Evolutionary conservation across 2,329 filamentous ascomycete species (phyloP).

Genomic region (Remersonia thermophila): DNA sequence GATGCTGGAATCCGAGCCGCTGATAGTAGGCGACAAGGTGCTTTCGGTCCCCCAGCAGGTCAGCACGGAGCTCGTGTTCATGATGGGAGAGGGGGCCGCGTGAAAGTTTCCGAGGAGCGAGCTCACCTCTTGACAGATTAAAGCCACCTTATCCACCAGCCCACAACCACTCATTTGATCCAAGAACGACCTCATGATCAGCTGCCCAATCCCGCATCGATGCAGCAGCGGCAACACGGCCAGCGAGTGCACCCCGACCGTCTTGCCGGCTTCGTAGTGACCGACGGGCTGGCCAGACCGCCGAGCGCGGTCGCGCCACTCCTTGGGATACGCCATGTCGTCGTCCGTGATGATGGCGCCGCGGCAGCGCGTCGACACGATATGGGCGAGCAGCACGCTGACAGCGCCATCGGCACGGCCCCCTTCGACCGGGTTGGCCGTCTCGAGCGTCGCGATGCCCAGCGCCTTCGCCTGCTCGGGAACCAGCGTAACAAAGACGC

Average conservation of each 20-base stretch:
- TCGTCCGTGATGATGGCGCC: constrained; percentile 55
- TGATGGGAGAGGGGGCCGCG: too few relatives aligned
- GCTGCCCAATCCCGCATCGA: constrained; percentile 58
- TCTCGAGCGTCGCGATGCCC: constrained; percentile 39
- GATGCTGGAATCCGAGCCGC: constrained; percentile 57
- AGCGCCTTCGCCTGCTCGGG: constrained; percentile 31
- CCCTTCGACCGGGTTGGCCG: constrained; percentile 47
- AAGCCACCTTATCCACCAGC: constrained; percentile 58
- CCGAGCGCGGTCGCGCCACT: constrained; percentile 43
- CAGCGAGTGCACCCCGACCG: constrained; percentile 71
- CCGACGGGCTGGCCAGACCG: constrained; percentile 37
- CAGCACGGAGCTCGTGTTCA: background rate
- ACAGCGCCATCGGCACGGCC: constrained; percentile 41
- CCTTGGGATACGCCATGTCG: constrained; percentile 60
- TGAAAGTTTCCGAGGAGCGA: too few relatives aligned
- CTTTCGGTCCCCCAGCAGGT: constrained; percentile 21
- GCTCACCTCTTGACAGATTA: constrained; percentile 62
- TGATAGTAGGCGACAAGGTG: constrained; percentile 64
- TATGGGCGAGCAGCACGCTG: constrained; percentile 61
- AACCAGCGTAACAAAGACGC: constrained; percentile 60
- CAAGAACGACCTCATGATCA: constrained; percentile 63
- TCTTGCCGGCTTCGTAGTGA: constrained; percentile 61
- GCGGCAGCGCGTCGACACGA: constrained; percentile 61
- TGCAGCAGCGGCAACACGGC: constrained; percentile 68
- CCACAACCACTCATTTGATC: constrained; percentile 61